Base-by-base conservation (phyloP, 2,329 filamentous ascomycete species). In the Ceratocystis harringtonii region DNA sequence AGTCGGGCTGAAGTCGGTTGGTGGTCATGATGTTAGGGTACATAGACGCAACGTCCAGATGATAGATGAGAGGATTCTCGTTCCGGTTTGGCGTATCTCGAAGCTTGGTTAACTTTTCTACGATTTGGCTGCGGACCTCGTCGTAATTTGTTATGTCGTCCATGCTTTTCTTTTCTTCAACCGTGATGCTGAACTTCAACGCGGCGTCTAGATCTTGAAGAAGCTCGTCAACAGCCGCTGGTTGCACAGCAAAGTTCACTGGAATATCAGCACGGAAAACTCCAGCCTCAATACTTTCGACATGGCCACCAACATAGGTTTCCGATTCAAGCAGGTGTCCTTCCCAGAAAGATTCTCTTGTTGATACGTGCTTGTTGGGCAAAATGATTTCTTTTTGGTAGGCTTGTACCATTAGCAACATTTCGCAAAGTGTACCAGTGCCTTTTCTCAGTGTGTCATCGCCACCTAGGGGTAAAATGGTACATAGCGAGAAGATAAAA, bases 21-120 rank as follows among this genome's bases (percentile, higher is more conserved):
- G 94, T 99, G 1, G 95, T 99, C 95, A 99, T 99, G 74, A 99
- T 99, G 75, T 99, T 99, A 8, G 94, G 94, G 74, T 99, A 99
- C 94, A 99, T 99, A 67, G 94, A 96, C 19, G 94, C 94, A 67
- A 99, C 95, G 73, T 99, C 94, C 77, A 99, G 79, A 80, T 99
- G 94, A 76, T 99, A 99, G 69, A 99, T 99, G 41, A 95, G 82
- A 3, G 94, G 94, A 55, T 85, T 80, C 74, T 99, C 94, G 70
- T 80, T 85, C 68, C 94, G 83, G 71, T 95, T 91, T 0, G 94
- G 92, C 0, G 87, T 94, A 63, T 86, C 80, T 74, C 89, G 95
- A 63, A 99, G 79, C 68, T 85, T 80, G 63, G 81, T 78, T 43
- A 99, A 77, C 68, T 82, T 84, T 32, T 85, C 82, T 2, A 80